Conservation (phyloP, 306 rosid genomes). For the Glycyrrhiza uralensis region DNA sequence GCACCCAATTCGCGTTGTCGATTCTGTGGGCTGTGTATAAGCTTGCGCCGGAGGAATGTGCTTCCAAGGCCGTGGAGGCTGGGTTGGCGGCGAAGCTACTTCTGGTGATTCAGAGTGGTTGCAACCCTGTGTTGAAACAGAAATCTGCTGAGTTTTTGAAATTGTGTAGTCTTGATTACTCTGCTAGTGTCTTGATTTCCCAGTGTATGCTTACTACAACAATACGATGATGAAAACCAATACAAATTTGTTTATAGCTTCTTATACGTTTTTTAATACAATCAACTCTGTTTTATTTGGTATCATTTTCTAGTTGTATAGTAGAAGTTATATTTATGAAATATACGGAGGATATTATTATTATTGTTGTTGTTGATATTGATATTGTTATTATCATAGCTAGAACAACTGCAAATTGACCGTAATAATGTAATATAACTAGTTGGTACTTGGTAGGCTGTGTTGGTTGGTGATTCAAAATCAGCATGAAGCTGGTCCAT, state of each 20-base stretch:
- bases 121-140: slow-evolving; percentile 67
- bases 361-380: no score
- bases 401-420: no score
- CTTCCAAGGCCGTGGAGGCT: slow-evolving; percentile 66
- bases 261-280: background rate
- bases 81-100: slow-evolving; percentile 79
- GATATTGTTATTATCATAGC: no score
- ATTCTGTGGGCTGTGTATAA: slow-evolving; percentile 71
- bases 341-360: no score
- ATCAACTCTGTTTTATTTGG: no score
- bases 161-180: slow-evolving; percentile 72
- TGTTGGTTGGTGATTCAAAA: slow-evolving; percentile 8
- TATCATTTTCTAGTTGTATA: slow-evolving; percentile 21
- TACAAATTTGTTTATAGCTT: slow-evolving; percentile 30
- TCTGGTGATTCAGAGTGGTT: slow-evolving; percentile 81
- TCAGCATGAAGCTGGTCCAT: background rate
- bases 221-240: slow-evolving; percentile 64
- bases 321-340: no score
- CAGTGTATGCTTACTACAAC: slow-evolving; percentile 82
- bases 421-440: background rate
- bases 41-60: slow-evolving; percentile 73
- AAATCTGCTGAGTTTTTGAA: slow-evolving; percentile 68
- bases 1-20: slow-evolving; percentile 62
- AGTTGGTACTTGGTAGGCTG: background rate
- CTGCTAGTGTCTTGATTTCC: slow-evolving; percentile 62